A percentile compares a stretch with the other conserved stretches of the same genome.
These are phyloP conservation scores for Sclerotiophoma versabilis DNA, from an alignment of 2,329 filamentous ascomycete genomes.

Conservation along the genomic window DNA sequence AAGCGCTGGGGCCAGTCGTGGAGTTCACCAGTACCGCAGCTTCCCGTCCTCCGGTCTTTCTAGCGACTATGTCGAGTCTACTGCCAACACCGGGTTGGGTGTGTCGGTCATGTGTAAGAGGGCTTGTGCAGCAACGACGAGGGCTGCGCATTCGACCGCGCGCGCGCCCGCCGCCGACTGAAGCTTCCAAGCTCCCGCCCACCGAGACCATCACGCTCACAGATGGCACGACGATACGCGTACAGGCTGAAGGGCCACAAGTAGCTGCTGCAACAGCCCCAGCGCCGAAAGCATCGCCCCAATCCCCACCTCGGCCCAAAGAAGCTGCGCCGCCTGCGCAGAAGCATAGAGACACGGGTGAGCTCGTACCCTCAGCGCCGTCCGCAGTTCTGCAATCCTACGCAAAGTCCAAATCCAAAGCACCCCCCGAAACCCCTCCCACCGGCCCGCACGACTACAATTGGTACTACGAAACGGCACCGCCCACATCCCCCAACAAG, in stretches of 20 bases:
- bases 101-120: background rate
- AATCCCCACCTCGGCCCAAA: background rate
- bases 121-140: background rate
- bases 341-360: background rate
- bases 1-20: slow-evolving; percentile 8
- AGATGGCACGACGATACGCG: slow-evolving; percentile 11
- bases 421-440: slow-evolving; percentile 12
- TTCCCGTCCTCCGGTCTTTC: background rate
- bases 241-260: slow-evolving; percentile 3
- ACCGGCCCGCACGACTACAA: slow-evolving; percentile 29
- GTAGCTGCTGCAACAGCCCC: background rate
- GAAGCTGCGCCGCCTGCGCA: background rate
- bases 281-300: background rate
- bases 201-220: slow-evolving; percentile 13
- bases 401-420: background rate
- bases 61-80: background rate
- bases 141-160: slow-evolving; percentile 7
- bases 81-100: slow-evolving; percentile 3
- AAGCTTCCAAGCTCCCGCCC: background rate
- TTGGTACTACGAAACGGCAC: slow-evolving; percentile 45
- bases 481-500: slow-evolving; percentile 46
- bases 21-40: background rate
- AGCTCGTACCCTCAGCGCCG: slow-evolving; percentile 26
- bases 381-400: slow-evolving; percentile 15
- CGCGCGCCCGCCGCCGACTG: slow-evolving; percentile 1